These are phyloP conservation scores for Colletotrichum filicis DNA, from an alignment of 2,329 filamentous ascomycete species.

Conservation along the genomic window DNA sequence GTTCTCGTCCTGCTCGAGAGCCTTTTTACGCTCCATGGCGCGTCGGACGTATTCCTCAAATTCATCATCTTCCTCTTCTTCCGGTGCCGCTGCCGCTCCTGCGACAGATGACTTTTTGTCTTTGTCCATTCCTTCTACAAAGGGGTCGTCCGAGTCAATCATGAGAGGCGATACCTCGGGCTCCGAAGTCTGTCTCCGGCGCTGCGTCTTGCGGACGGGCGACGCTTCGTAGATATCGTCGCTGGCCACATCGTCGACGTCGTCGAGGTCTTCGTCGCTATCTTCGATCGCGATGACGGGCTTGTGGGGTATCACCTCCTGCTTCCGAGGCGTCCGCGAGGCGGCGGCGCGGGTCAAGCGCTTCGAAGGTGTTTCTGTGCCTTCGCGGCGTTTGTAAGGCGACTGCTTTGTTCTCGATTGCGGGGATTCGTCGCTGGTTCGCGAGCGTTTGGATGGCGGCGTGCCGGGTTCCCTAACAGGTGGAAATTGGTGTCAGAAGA, in stretches of 20 bases:
- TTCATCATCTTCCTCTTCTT: slow-evolving; percentile 51
- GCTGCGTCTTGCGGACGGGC: slow-evolving; percentile 24
- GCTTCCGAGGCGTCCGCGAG: slow-evolving; percentile 32
- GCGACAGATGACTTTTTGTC: slow-evolving; percentile 17
- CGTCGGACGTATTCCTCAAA: slow-evolving; percentile 57
- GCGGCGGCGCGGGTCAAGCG: slow-evolving; percentile 20
- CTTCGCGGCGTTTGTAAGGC: slow-evolving; percentile 2
- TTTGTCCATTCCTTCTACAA: slow-evolving; percentile 19
- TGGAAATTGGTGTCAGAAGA: slow-evolving; percentile 30
- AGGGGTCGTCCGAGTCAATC: slow-evolving; percentile 40
- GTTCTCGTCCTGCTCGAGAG: slow-evolving; percentile 22
- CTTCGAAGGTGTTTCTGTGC: slow-evolving; percentile 28
- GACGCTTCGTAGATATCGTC: slow-evolving; percentile 33
- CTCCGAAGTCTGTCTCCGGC: slow-evolving; percentile 6
- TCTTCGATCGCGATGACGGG: slow-evolving; percentile 39
- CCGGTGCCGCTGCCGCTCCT: not conserved
- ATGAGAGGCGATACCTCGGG: slow-evolving; percentile 33
- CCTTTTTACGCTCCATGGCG: slow-evolving; percentile 48
- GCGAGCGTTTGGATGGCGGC: slow-evolving; percentile 52
- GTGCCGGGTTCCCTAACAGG: slow-evolving; percentile 44
- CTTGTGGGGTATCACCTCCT: slow-evolving; percentile 16
- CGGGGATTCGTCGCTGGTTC: slow-evolving; percentile 33
- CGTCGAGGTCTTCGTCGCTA: slow-evolving; percentile 34
- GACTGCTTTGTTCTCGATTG: slow-evolving; percentile 25
- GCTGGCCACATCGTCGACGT: slow-evolving; percentile 22